Conservation (phyloP, 2,329 filamentous ascomycete species). For the Aspergillus transmontanensis region DNA sequence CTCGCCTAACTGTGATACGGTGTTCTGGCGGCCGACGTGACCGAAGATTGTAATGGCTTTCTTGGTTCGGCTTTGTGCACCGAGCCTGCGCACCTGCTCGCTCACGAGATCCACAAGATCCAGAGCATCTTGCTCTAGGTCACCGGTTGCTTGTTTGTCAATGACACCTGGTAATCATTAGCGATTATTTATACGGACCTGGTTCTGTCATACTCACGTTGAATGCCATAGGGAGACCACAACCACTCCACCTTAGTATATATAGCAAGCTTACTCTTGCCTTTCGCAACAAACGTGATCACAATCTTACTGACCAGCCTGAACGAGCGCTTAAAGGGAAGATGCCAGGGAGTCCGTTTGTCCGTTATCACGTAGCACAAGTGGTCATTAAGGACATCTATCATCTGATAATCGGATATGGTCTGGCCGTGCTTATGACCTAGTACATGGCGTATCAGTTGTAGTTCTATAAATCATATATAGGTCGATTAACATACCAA, state of each 20-base stretch:
- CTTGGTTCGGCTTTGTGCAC: conserved; percentile 50
- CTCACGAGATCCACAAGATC: conserved; percentile 54
- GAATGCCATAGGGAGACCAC: conserved; percentile 58
- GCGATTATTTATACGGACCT: not conserved
- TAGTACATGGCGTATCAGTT: conserved; percentile 22
- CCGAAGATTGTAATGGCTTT: conserved; percentile 53
- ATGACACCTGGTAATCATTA: conserved; percentile 48
- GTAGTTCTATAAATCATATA: not conserved
- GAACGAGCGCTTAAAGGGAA: conserved; percentile 79
- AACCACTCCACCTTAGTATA: conserved; percentile 89
- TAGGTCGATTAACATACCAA: conserved; percentile 52
- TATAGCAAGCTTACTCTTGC: conserved; percentile 85
- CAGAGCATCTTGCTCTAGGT: conserved; percentile 55
- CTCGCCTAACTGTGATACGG: conserved; percentile 42
- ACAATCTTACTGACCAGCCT: conserved; percentile 86
- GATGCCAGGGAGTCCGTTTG: conserved; percentile 73
- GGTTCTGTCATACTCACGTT: conserved; percentile 35
- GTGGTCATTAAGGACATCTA: conserved; percentile 80
- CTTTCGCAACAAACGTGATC: conserved; percentile 90
- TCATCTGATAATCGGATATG: conserved; percentile 80
- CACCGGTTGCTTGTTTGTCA: conserved; percentile 69
- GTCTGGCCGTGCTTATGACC: conserved; percentile 57
- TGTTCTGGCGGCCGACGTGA: conserved; percentile 48
- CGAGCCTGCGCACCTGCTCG: conserved; percentile 51
- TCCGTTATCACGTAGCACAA: conserved; percentile 69